Conservation (phyloP, 1,284 basidiomycete species). For the Rhodotorula sp. region DNA sequence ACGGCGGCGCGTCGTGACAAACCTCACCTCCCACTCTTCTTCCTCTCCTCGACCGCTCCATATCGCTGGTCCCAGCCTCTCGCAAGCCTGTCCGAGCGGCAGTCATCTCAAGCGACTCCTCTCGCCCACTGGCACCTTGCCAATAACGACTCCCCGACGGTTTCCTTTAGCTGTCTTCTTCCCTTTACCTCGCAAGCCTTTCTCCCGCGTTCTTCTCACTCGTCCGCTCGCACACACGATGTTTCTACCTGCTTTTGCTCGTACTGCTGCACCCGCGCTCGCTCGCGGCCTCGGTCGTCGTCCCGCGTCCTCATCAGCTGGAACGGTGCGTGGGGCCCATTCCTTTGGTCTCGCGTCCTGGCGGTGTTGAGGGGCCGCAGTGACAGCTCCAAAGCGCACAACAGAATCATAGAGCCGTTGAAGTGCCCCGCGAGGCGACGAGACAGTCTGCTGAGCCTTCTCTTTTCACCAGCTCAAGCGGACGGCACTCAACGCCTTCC, state of each 20-base stretch:
- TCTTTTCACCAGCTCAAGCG: slow-evolving; percentile 11
- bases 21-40: no score
- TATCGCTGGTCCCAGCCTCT: not conserved
- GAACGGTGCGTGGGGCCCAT: not conserved
- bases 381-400: no score
- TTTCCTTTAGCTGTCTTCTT: not conserved
- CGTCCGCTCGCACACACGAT: not conserved
- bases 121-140: no score
- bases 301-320: not conserved
- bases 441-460: no score
- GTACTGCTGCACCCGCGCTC: not conserved
- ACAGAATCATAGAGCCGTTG: no score
- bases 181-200: not conserved
- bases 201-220: not conserved
- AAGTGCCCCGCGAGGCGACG: no score
- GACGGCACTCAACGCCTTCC: slow-evolving; percentile 89
- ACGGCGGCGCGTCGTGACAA: no score
- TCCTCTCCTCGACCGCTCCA: not conserved
- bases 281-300: not conserved
- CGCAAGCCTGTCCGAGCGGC: no score
- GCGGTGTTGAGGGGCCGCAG: no score
- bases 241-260: not conserved
- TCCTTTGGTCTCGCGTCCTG: no score
- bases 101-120: no score
- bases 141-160: not conserved